Evolutionary conservation across 768 basidiomycete species (phyloP).

Genomic region (Suillus clintonianus): DNA sequence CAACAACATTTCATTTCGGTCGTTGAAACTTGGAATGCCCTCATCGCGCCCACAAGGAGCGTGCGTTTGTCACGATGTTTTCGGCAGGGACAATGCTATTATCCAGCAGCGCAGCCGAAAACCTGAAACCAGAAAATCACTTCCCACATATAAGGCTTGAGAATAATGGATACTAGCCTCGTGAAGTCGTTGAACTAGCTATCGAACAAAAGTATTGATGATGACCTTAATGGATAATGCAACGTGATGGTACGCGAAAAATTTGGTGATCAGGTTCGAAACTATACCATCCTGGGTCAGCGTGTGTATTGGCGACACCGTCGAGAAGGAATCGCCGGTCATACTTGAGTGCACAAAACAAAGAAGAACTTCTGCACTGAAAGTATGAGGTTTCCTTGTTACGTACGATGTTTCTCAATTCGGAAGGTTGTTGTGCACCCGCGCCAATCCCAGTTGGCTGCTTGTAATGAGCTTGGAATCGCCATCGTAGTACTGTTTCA

Average conservation of each 20-base stretch:
- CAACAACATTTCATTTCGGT: slow-evolving; percentile 4
- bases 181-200: not conserved
- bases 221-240: not conserved
- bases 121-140: not conserved
- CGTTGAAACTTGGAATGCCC: not conserved
- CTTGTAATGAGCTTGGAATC: too few species aligned
- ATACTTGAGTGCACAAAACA: not conserved
- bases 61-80: slow-evolving; percentile 2
- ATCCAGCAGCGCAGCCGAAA: not conserved
- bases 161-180: not conserved
- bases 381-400: not conserved
- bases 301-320: not conserved
- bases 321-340: not conserved
- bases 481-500: not conserved
- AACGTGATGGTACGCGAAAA: not conserved
- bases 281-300: not conserved
- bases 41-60: slow-evolving; percentile 1
- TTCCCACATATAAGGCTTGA: not conserved
- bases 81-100: not conserved
- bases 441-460: not conserved
- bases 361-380: not conserved
- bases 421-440: slow-evolving; percentile 9
- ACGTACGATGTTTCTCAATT: slow-evolving; percentile 3
- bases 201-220: not conserved
- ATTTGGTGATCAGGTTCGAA: not conserved